Evolutionary conservation across 2,329 filamentous ascomycete genomes (phyloP).

Genomic region (Apiospora pterosperma): DNA sequence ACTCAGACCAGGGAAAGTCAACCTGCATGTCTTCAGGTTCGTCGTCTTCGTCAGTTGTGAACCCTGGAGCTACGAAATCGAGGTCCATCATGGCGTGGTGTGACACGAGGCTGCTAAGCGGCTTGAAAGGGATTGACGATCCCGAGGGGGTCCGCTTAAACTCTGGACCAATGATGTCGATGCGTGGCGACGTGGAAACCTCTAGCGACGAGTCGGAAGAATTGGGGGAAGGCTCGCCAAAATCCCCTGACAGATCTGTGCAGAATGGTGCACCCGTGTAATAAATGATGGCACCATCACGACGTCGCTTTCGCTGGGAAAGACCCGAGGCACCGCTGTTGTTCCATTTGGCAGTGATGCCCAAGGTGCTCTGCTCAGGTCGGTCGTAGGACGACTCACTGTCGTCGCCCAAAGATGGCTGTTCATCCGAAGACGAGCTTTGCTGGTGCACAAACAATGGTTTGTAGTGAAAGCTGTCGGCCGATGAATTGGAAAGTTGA

Average conservation of each 20-base stretch:
- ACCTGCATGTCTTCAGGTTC: constrained; percentile 37
- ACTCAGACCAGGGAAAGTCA: constrained; percentile 44
- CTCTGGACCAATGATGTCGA: constrained; percentile 22
- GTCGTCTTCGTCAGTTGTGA: constrained; percentile 28
- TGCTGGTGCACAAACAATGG: constrained; percentile 54
- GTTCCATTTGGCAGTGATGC: constrained; percentile 41
- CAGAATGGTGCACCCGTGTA: constrained; percentile 79
- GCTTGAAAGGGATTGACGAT: constrained; percentile 45
- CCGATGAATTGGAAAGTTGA: constrained; percentile 31
- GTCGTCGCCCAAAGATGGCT: constrained; percentile 38
- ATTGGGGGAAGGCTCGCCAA: constrained; percentile 43
- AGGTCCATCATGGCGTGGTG: constrained; percentile 21
- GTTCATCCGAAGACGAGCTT: constrained; percentile 40
- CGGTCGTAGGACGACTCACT: constrained; percentile 41
- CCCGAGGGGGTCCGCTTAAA: constrained; percentile 40
- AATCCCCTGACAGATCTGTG: constrained; percentile 72
- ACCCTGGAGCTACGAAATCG: constrained; percentile 24
- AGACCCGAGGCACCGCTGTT: constrained; percentile 43
- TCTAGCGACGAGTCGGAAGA: constrained; percentile 30
- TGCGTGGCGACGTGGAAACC: constrained; percentile 11
- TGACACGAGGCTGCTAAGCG: constrained; percentile 41
- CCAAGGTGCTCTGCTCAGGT: constrained; percentile 45
- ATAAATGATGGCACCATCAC: constrained; percentile 77
- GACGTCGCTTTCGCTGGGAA: constrained; percentile 48
- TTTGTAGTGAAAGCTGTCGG: constrained; percentile 58